Evolutionary conservation across 495 filamentous ascomycete genomes (phyloP), one percentile per base, ranked within the genome.

Genomic region (Penicillium salamii): DNA sequence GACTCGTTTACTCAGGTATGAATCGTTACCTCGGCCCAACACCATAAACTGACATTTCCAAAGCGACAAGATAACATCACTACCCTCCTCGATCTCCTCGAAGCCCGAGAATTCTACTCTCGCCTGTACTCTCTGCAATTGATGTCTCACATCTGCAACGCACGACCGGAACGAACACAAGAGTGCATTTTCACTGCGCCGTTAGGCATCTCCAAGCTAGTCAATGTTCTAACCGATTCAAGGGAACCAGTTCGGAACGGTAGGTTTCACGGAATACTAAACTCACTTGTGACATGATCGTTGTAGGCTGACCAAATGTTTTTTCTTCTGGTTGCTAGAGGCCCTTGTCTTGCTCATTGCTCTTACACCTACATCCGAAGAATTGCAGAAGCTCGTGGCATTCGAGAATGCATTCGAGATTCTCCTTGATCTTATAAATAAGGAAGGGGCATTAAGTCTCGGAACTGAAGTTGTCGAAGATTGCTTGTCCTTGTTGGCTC

Each of bases 1-100:
- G 93, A 98, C 70, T 91, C 97, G 66, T 98, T 98, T 59, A 97
- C 95, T 24, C 90, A 96, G 79, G 88, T 89, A 70, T 47, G 76
- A 52, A 34, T 19, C 19, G 35, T 32, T 37, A 34, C 18, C 23
- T 33, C 40, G 13, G 7, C 21, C 19, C 11, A 7, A 29, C 37
- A 33, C 39, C 46, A 28, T 73, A 60, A 72, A 69, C 72, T 81
- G 67, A 75, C 57, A 67, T 46, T 67, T 34, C 8, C 39, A 54
- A 57, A 76, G 85, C 84, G 91, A 55, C 92, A 97, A 86, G 93
- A 97, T 69, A 97, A 98, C 69, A 93, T 97, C 49, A 95, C 89
- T 0, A 73, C 91, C 29, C 78, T 98, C 35, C 79, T 97, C 44
- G 89, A 93, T 55, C 86, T 98, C 26, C 76, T 98, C 17, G 91